A percentile compares a stretch with the other conserved stretches of the same genome.
Conservation (phyloP, 164 flowering plant species). For the Aristolochia californica region DNA sequence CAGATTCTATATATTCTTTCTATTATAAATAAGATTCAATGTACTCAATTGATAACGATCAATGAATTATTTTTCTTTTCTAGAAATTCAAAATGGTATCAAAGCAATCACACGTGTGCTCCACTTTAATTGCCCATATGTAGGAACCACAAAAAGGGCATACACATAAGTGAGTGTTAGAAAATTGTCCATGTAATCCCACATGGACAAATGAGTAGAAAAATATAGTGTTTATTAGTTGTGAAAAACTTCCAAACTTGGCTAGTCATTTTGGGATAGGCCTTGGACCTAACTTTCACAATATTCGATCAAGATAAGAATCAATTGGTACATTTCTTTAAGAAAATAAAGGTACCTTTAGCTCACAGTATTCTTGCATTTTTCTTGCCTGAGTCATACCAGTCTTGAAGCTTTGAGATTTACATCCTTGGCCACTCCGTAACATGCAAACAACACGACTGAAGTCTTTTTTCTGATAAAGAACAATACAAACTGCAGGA, state of each 20-base stretch:
- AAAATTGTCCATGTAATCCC: neutral
- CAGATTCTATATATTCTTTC: too few species aligned
- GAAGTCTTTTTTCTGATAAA: slow-evolving; percentile 97
- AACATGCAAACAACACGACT: slow-evolving; percentile 91
- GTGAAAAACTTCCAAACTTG: too few species aligned
- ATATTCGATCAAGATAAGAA: neutral
- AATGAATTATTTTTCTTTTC: too few species aligned
- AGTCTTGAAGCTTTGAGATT: slow-evolving; percentile 48
- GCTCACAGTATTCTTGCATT: slow-evolving; percentile 88
- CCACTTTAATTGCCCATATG: too few species aligned
- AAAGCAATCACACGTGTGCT: too few species aligned
- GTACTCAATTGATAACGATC: too few species aligned
- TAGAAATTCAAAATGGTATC: too few species aligned
- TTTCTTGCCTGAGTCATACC: slow-evolving; percentile 78
- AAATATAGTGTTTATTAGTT: too few species aligned
- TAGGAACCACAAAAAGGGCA: too few species aligned
- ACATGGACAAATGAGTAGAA: neutral
- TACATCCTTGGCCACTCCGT: slow-evolving; percentile 52
- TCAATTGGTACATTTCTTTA: neutral
- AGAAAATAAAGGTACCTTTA: slow-evolving; percentile 39
- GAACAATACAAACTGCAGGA: slow-evolving; percentile 58
- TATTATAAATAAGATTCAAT: too few species aligned
- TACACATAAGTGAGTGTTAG: neutral
- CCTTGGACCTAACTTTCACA: too few species aligned
- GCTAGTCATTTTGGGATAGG: too few species aligned